Percentiles rank a stretch among this genome's conserved stretches.
Evolutionary conservation across 2,329 filamentous ascomycete species (phyloP).

Genomic region (Aschersonia sp.): DNA sequence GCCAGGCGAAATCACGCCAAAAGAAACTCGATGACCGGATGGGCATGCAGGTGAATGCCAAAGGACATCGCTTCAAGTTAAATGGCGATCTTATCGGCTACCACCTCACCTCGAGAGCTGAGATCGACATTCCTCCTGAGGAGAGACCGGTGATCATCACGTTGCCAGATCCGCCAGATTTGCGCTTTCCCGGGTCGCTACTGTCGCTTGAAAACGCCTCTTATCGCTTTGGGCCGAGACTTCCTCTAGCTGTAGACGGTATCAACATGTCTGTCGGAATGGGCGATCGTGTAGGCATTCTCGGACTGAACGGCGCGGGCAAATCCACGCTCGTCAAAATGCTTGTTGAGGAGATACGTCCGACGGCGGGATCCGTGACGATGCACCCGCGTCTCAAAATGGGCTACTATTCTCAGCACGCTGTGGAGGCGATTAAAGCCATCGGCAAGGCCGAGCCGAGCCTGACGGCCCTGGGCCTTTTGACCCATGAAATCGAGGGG

Average conservation of each 20-base stretch:
- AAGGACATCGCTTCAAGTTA: constrained; percentile 65
- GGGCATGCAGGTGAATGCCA: constrained; percentile 59
- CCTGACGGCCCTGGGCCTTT: constrained; percentile 50
- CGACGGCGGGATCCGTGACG: constrained; percentile 45
- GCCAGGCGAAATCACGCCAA: constrained; percentile 72
- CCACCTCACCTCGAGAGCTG: constrained; percentile 41
- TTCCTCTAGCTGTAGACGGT: constrained; percentile 37
- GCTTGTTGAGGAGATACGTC: constrained; percentile 44
- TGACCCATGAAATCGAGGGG: constrained; percentile 38
- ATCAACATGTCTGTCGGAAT: constrained; percentile 55
- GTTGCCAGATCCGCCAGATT: constrained; percentile 49
- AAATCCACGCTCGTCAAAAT: constrained; percentile 68
- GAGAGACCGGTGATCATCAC: constrained; percentile 41
- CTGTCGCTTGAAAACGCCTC: constrained; percentile 55
- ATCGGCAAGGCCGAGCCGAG: constrained; percentile 31
- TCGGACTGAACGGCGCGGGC: constrained; percentile 68
- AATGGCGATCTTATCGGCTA: constrained; percentile 58
- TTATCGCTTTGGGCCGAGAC: constrained; percentile 42
- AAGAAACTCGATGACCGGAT: constrained; percentile 73
- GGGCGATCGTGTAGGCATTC: constrained; percentile 59
- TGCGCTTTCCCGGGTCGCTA: constrained; percentile 62
- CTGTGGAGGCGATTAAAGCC: constrained; percentile 52
- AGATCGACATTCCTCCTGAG: constrained; percentile 56
- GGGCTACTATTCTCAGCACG: constrained; percentile 70
- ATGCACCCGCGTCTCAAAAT: constrained; percentile 55